These are phyloP conservation scores for Flaveria robusta DNA, from an alignment of 129 eudicot species.

Conservation along the genomic window DNA sequence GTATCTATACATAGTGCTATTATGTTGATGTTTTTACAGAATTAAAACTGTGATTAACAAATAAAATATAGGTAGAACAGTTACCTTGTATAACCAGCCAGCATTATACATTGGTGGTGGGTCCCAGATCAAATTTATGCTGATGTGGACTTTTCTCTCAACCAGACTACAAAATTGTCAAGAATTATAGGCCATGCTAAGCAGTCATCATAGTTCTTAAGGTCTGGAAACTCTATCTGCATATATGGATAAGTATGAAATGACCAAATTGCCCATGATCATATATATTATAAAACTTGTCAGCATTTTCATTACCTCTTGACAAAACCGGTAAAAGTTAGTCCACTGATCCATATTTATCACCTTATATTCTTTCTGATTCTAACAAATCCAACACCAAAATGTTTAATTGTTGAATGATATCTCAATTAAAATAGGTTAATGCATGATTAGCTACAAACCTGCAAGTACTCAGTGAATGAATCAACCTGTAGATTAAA, in stretches of 20 bases:
- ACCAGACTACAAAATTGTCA: constrained; percentile 90
- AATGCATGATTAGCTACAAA: constrained; percentile 35
- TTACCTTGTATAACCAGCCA: constrained; percentile 44
- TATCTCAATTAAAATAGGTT: neutral
- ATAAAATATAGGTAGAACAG: neutral
- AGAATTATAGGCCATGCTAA: constrained; percentile 86
- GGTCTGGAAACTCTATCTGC: constrained; percentile 79
- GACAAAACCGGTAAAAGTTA: constrained; percentile 73
- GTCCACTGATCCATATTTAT: constrained; percentile 92
- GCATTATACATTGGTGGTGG: constrained; percentile 34
- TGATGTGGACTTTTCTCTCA: constrained; percentile 49
- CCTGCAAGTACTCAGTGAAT: constrained; percentile 65
- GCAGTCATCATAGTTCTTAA: constrained; percentile 59
- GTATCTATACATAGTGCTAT: too few species aligned
- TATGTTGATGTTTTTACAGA: too few species aligned
- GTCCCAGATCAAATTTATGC: constrained; percentile 22
- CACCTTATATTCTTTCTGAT: constrained; percentile 79
- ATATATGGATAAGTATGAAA: constrained; percentile 12
- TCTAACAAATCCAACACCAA: constrained; percentile 39
- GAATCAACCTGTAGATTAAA: constrained; percentile 64
- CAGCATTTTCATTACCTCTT: constrained; percentile 55
- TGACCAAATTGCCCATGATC: constrained; percentile 15
- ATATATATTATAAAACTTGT: neutral
- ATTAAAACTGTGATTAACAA: neutral
- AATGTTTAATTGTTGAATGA: neutral